Percentiles rank a stretch among this genome's conserved stretches.
phyloP scores from a whole-genome alignment of 495 filamentous ascomycete genomes.

The Lepidopterella palustris region DNA sequence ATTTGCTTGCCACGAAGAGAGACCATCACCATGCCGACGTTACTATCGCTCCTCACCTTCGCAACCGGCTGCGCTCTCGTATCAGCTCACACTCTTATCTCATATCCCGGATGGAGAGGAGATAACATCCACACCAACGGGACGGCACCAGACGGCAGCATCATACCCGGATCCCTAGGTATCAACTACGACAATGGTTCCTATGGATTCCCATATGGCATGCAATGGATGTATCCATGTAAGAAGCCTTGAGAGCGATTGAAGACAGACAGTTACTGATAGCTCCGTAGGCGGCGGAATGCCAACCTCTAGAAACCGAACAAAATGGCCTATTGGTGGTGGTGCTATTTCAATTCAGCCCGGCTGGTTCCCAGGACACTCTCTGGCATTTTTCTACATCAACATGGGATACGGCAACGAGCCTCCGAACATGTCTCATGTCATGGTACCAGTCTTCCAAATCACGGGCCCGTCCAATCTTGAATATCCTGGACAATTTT shows the following conservation, averaged over 20 bases:
- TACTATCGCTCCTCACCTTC: constrained; percentile 41
- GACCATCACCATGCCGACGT: background rate
- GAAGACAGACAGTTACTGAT: background rate
- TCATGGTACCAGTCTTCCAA: constrained; percentile 78
- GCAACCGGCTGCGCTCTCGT: constrained; percentile 38
- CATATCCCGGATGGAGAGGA: constrained; percentile 90
- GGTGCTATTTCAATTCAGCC: constrained; percentile 84
- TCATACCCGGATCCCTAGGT: constrained; percentile 41
- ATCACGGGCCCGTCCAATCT: constrained; percentile 75
- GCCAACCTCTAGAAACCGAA: constrained; percentile 70
- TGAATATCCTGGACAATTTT: constrained; percentile 80
- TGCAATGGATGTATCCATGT: constrained; percentile 99
- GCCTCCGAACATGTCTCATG: constrained; percentile 83
- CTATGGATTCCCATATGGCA: constrained; percentile 71
- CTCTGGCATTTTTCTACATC: constrained; percentile 79
- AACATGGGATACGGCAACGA: constrained; percentile 82
- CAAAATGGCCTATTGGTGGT: constrained; percentile 82
- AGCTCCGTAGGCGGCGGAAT: constrained; percentile 70
- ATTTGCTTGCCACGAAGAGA: background rate
- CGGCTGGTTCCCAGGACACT: constrained; percentile 92
- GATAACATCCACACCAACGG: constrained; percentile 82
- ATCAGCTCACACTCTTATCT: constrained; percentile 79
- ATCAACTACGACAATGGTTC: constrained; percentile 40
- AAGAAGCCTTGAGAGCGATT: constrained; percentile 34
- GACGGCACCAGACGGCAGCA: constrained; percentile 34